These are phyloP conservation scores for Knufia fluminis DNA, from an alignment of 2,329 filamentous ascomycete genomes.

Conservation along the genomic window DNA sequence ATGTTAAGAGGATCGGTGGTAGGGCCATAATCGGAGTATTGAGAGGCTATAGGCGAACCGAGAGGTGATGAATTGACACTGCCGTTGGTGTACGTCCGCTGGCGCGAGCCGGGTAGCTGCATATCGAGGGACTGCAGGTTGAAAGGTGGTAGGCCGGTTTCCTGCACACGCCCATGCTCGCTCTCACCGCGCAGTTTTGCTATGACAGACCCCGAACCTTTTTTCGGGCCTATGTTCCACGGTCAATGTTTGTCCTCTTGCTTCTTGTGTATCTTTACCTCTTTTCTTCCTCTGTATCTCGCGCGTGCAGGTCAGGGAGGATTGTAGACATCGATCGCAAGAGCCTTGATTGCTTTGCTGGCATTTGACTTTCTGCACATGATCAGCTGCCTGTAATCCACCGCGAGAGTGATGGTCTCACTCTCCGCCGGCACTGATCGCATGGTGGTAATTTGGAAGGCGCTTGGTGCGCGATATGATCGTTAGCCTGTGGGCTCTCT, in stretches of 20 bases:
- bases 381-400: background rate
- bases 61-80: slow-evolving; percentile 19
- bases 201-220: slow-evolving; percentile 23
- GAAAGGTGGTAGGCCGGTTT: slow-evolving; percentile 19
- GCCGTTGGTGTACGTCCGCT: slow-evolving; percentile 13
- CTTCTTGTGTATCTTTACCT: slow-evolving; percentile 4
- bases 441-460: slow-evolving; percentile 18
- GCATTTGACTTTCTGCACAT: slow-evolving; percentile 10
- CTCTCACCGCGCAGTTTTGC: slow-evolving; percentile 22
- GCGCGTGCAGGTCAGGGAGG: slow-evolving; percentile 19
- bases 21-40: slow-evolving; percentile 16
- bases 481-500: background rate
- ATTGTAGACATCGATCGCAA: slow-evolving; percentile 20
- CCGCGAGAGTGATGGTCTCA: slow-evolving; percentile 13
- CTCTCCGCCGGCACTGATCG: slow-evolving; percentile 23
- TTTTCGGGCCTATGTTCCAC: slow-evolving; percentile 17
- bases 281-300: slow-evolving; percentile 22
- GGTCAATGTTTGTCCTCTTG: background rate
- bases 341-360: slow-evolving; percentile 16
- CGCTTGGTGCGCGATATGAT: slow-evolving; percentile 9
- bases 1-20: slow-evolving; percentile 12
- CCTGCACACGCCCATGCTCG: slow-evolving; percentile 14
- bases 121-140: slow-evolving; percentile 18
- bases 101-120: slow-evolving; percentile 17
- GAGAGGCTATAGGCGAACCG: slow-evolving; percentile 15